Evolutionary conservation across 208 protist species (phyloP), one percentile per base, ranked within the genome.

Genomic region (Leishmania braziliensis): DNA sequence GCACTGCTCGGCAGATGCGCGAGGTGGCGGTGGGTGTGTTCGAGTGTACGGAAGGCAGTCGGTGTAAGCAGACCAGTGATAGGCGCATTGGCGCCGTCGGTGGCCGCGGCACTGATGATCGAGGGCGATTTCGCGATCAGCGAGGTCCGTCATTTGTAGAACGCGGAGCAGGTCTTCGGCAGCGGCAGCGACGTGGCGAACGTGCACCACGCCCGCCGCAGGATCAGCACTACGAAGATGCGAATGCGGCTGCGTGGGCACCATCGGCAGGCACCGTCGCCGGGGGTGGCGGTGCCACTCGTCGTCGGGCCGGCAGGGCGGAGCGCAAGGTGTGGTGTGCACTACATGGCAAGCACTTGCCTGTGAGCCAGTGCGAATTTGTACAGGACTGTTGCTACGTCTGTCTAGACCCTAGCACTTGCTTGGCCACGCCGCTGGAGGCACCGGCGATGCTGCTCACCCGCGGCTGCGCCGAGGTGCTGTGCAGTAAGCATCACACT

Each of bases 351-450:
- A 97, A 97, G 81, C 89, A 88, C 71, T 80, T 95, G 20, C 80
- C 84, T 14, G 74, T 79, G 5, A 83, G 79, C 51, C 82, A 95
- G 33, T 93, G 88, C 66, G 89, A 92, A 77, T 80, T 89, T 60
- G 54, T 93, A 53, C 86, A 95, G 75, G 92, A 96, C 76, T 93
- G 89, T 69, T 97, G 91, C 85, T 91, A 93, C 58, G 86, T 95
- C 23, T 97, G 95, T 73, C 85, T 81, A 29, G 95, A 96, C 81
- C 81, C 80, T 50, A 95, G 86, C 54, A 80, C 83, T 18, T 97
- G 95, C 79, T 86, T 97, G 6, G 91, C 91, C 14, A 95, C 93
- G 36, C 90, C 93, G 58, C 82, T 97, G n/a, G 91, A 94, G 33
- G 74, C 81, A n/a, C 81, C 95, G n/a, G 71, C 80, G 5, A 86